Conservation (phyloP, 805 yeast genomes). For the Ogataea siamensis region DNA sequence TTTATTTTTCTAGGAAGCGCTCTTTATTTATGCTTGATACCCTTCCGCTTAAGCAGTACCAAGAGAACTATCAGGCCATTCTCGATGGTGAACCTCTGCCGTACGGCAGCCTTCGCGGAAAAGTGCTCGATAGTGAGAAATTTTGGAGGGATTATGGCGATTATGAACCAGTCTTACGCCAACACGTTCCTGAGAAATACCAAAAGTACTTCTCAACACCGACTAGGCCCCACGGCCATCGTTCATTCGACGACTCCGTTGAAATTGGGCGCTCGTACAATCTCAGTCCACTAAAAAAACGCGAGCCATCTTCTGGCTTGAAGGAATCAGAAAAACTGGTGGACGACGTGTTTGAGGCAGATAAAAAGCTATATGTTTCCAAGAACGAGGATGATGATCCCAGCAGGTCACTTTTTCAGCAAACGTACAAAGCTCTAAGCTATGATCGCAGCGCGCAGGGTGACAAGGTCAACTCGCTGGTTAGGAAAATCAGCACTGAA, state of each 20-base stretch:
- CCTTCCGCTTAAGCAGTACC: slow-evolving; percentile 29
- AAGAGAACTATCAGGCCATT: slow-evolving; percentile 30
- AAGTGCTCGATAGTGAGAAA: slow-evolving; percentile 21
- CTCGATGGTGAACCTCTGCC: slow-evolving; percentile 28
- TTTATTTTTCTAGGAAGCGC: slow-evolving; percentile 13
- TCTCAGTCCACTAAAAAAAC: slow-evolving; percentile 28
- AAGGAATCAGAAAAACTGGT: slow-evolving; percentile 28
- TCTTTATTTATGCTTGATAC: slow-evolving; percentile 27
- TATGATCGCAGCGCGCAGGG: slow-evolving; percentile 16
- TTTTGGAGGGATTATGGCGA: slow-evolving; percentile 28
- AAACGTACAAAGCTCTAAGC: slow-evolving; percentile 19
- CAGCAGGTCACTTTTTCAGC: slow-evolving; percentile 17
- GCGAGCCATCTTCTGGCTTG: slow-evolving; percentile 14
- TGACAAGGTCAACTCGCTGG: slow-evolving; percentile 14
- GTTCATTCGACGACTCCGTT: slow-evolving; percentile 20
- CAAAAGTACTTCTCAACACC: slow-evolving; percentile 23
- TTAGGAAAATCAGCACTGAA: slow-evolving; percentile 15
- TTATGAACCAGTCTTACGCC: slow-evolving; percentile 30
- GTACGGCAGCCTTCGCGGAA: slow-evolving; percentile 32
- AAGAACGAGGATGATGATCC: slow-evolving; percentile 15
- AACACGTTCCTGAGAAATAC: slow-evolving; percentile 30
- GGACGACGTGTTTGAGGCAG: slow-evolving; percentile 25
- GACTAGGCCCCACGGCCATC: neutral
- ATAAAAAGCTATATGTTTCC: slow-evolving; percentile 16
- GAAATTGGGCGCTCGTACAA: slow-evolving; percentile 32